These are phyloP conservation scores for Cladosporium cucumerinum DNA, from an alignment of 2,329 filamentous ascomycete genomes.

Conservation along the genomic window DNA sequence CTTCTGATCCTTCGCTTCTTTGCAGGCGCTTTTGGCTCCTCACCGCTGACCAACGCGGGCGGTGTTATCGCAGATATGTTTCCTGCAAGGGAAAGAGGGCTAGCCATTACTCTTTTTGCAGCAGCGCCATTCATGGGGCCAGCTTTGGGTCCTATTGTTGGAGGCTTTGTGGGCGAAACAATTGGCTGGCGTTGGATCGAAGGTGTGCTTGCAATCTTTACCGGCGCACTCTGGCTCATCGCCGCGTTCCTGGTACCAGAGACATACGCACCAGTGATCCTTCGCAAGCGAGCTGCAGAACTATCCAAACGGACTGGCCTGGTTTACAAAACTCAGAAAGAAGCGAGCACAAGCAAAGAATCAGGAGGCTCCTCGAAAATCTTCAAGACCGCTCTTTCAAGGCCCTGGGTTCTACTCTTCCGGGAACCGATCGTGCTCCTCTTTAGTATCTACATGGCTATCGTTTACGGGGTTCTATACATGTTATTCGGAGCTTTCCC, in stretches of 20 bases:
- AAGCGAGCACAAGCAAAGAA: constrained; percentile 38
- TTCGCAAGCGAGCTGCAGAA: constrained; percentile 51
- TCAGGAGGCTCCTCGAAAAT: constrained; percentile 32
- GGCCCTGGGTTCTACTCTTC: constrained; percentile 69
- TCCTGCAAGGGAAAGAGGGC: constrained; percentile 39
- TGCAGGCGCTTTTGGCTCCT: constrained; percentile 44
- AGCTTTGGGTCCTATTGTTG: constrained; percentile 59
- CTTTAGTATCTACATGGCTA: constrained; percentile 64
- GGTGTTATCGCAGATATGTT: constrained; percentile 50
- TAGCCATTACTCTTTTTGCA: constrained; percentile 62
- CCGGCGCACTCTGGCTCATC: constrained; percentile 57
- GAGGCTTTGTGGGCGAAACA: constrained; percentile 62
- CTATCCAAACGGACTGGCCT: constrained; percentile 53
- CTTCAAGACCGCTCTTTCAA: constrained; percentile 56
- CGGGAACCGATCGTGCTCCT: constrained; percentile 66
- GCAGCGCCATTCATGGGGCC: constrained; percentile 66
- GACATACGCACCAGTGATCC: constrained; percentile 57
- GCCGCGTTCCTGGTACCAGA: constrained; percentile 54
- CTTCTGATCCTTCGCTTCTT: constrained; percentile 47
- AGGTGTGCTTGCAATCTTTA: constrained; percentile 61
- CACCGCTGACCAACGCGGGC: constrained; percentile 45
- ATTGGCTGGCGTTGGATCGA: constrained; percentile 68
- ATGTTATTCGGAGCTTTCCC: constrained; percentile 50
- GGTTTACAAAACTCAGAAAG: constrained; percentile 52
- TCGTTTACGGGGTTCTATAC: constrained; percentile 50